Conservation (phyloP, 139 green algal species). For the Ulvella scutata region DNA sequence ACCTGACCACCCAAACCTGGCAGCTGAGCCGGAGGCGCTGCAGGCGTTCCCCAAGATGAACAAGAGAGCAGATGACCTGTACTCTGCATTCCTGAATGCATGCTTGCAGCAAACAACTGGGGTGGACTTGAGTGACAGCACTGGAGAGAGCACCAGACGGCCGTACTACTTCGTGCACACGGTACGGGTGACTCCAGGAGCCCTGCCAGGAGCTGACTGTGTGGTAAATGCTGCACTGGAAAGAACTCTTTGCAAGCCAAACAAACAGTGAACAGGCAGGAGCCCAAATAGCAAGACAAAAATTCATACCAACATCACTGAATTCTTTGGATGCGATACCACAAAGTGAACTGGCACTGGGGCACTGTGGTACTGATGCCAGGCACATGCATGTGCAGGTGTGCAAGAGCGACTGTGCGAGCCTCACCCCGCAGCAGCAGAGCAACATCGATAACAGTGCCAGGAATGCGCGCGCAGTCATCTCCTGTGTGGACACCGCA, state of each 20-base stretch:
- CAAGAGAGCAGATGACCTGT: background rate
- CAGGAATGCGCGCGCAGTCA: background rate
- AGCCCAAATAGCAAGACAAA: no score
- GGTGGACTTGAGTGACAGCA: background rate
- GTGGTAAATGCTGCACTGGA: no score
- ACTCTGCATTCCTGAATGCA: background rate
- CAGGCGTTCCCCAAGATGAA: background rate
- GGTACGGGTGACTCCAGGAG: no score
- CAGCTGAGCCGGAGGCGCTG: background rate
- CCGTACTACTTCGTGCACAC: background rate
- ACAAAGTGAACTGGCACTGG: no score
- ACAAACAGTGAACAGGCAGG: no score
- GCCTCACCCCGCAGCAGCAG: background rate
- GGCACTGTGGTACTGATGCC: no score
- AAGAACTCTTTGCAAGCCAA: no score
- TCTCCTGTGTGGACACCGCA: background rate
- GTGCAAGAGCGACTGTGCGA: background rate
- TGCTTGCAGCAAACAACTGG: background rate
- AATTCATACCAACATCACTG: no score
- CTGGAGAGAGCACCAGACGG: background rate
- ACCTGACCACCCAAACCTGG: no score
- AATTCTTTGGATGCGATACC: no score
- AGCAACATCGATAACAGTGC: background rate
- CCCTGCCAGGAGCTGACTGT: no score
- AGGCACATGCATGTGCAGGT: no score